Percentiles rank a stretch among this genome's conserved stretches.
Evolutionary conservation across 257 asterid species (phyloP).

Genomic region (Solanum paucissectum): DNA sequence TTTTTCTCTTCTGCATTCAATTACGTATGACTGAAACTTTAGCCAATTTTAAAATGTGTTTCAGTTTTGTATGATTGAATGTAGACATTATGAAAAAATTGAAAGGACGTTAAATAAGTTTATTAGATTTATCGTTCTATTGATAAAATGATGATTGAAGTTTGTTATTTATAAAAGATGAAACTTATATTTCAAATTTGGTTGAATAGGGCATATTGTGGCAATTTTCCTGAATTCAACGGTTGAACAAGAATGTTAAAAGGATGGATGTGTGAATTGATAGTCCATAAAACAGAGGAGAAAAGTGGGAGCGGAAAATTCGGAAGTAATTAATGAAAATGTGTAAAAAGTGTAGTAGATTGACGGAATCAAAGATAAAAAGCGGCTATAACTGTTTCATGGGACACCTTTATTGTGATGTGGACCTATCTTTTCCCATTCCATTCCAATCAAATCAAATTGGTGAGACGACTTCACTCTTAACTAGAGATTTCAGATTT

Average conservation of each 20-base stretch:
- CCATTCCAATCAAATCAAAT: neutral
- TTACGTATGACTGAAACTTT: neutral
- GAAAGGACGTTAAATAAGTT: neutral
- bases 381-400: conserved; percentile 34
- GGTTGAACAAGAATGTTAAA: no score
- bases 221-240: no score
- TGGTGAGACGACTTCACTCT: no score
- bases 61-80: neutral
- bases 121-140: no score
- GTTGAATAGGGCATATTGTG: no score
- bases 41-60: neutral
- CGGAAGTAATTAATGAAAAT: neutral
- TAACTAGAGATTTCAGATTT: fast-evolving
- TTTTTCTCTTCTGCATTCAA: neutral
- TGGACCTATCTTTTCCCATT: conserved; percentile 7
- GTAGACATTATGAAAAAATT: neutral
- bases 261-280: no score
- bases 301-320: neutral
- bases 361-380: conserved; percentile 40
- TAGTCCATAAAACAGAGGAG: neutral
- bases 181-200: neutral
- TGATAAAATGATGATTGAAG: neutral
- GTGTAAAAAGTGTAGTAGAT: neutral
- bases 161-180: neutral
- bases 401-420: conserved; percentile 6